Evolutionary conservation across 306 rosid genomes (phyloP), one percentile per base, ranked within the genome.

Genomic region (Sicyos edulis): DNA sequence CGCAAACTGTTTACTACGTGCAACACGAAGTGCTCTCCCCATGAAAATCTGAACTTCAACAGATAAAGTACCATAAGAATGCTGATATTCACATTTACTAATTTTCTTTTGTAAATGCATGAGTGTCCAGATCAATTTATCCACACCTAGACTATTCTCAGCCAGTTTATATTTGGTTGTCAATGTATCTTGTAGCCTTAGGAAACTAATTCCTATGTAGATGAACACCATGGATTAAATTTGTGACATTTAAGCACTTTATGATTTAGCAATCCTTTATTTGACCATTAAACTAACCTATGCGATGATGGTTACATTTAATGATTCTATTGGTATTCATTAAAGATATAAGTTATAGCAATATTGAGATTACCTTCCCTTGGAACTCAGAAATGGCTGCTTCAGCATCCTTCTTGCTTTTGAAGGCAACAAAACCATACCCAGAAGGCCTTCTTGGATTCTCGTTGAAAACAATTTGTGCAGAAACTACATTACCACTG

Each of bases 341-440:
- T 37, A 32, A 2, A 32, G 5, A 32, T 32, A 32, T 32, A 32
- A 32, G 37, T 32, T 32, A 32, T 32, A 32, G 42, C 42, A 37
- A 37, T 37, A 37, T 17, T 54, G 65, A 54, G 22, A 79, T 66
- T 85, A 95, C 97, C 99, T 95, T 95, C 71, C 88, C 92, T 69
- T 90, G 83, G 76, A 84, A 84, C 72, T 78, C 85, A 37, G 86
- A 4, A 80, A 95, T 88, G 60, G 97, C 95, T 54, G 81, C 88
- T 11, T 85, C 86, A 8, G 97, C 99, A 72, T 87, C 85, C 85
- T 85, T 86, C 86, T 87, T 91, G 71, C 89, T 62, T 76, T 85
- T 91, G 88, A 81, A 95, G 76, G 88, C 77, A 67, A 95, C 96
- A 84, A 95, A 91, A 77, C 96, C 99, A 87, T 89, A 91, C 34